Base-by-base conservation (phyloP, 495 filamentous ascomycete genomes). In the Oidiodendron maius region DNA sequence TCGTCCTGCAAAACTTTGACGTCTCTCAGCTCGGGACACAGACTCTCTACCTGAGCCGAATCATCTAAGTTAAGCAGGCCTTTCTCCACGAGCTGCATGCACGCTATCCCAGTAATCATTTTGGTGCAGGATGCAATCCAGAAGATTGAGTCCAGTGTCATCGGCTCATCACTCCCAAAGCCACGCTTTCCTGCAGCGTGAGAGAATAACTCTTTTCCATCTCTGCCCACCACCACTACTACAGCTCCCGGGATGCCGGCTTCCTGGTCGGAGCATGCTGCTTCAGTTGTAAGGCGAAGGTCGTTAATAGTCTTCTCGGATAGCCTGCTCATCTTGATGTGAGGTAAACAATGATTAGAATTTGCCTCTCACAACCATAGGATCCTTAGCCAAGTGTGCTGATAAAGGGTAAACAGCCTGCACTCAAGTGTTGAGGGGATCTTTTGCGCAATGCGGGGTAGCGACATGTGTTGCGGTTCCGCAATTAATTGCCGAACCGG, bases 91-190 rank as follows among this genome's bases (percentile, higher is more conserved):
- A 78, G 64, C 53, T 83, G 78, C 78, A 82, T 80, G 46, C 64
- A 71, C 0, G 76, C 77, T 41, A 83, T 64, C 0, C 65, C 70
- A 2, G 61, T 59, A 3, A 80, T 51, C 57, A 78, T 53, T 49
- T 80, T 81, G 0, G 77, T 80, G 55, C 74, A 78, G 16, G 73
- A 76, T 37, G 74, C 73, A n/a, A 80, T 73, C 74, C 71, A 81
- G 52, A 77, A 80, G 15, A 74, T 53, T 9, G 48, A 71, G 21
- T 79, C 40, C 40, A 22, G 16, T 9, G 15, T 44, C 40, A 44
- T 44, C 10, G 40, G 40, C 24, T 44, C 40, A 16, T 20, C 9
- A 11, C 20, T 56, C 1, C 57, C 62, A 3, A 62, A 30, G 4
- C 72, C 75, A 16, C 59, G 61, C 32, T 64, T 67, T 0, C 76